Base-by-base conservation (phyloP, 768 basidiomycete genomes). In the Pulveroboletus sp. region DNA sequence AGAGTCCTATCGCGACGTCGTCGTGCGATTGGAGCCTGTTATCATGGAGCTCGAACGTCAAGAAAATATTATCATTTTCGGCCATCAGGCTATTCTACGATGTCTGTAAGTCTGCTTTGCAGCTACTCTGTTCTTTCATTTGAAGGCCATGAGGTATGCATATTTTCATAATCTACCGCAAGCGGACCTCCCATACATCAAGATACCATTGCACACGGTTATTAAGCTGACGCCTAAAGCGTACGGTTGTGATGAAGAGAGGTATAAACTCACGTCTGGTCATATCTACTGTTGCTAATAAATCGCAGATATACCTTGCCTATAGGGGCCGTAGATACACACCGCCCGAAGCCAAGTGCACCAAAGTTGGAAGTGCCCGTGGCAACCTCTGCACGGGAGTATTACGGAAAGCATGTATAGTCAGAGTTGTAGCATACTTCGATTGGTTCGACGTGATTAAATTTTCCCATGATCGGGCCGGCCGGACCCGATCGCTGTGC, bases 41-140 rank as follows among this genome's bases (percentile, higher is more conserved):
- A 99, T 99, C 58, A 97, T 99, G 92, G 97, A 99, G 67, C 77
- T 99, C 20, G 97, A 99, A 69, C 77, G 97, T 46, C 97, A 98
- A 67, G 90, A 95, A 69, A 95, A 99, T 65, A 93, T 99, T 49
- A 70, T 99, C 33, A 88, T 99, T 56, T 87, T 99, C 29, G 94
- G 94, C 1, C 97, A 99, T 69, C 97, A 98, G 78, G 85, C 90
- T 17, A 90, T 92, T 61, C 64, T 92, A 38, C 84, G 89, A 24
- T 90, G 88, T 68, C 64, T 88, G 82, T 87, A 57, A 65, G 84
- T 70, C 11, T 21, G 27, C 20, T 2, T 35, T 8, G 2, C 29
- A 21, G 24, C 31, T 8, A 2, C 19, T 3, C 35, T 14, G 8
- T 51, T 29, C 27, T 36, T 38, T 12, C 17, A 6, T 21, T 14